Percentiles rank a stretch among this genome's conserved stretches.
Conservation (phyloP, 768 basidiomycete species). For the Leccinellum luteum region DNA sequence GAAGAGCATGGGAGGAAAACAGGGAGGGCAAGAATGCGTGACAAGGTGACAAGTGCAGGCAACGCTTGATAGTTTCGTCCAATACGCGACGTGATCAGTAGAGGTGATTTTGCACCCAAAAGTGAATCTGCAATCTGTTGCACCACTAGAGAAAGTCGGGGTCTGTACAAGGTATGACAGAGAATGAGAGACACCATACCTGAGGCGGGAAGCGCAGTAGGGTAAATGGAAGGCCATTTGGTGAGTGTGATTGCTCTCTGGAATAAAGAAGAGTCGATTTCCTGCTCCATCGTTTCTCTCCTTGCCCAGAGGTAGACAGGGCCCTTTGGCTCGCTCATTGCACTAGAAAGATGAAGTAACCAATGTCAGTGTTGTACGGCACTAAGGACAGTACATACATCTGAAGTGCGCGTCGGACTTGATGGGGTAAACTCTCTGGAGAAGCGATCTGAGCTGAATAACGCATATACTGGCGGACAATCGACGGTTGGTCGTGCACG, state of each 20-base stretch:
- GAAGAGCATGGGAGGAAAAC: slow-evolving; percentile 51
- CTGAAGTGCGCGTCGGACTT: slow-evolving; percentile 58
- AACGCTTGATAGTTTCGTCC: slow-evolving; percentile 55
- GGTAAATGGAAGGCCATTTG: slow-evolving; percentile 56
- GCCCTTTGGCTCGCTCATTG: slow-evolving; percentile 67
- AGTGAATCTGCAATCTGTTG: slow-evolving; percentile 48
- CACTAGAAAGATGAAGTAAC: slow-evolving; percentile 36
- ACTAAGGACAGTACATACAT: slow-evolving; percentile 40
- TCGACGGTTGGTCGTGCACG: slow-evolving; percentile 64
- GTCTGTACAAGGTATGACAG: background rate
- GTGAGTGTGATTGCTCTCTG: slow-evolving; percentile 24
- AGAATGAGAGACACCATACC: slow-evolving; percentile 26
- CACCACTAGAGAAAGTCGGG: slow-evolving; percentile 22
- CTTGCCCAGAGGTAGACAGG: slow-evolving; percentile 75
- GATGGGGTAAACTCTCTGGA: slow-evolving; percentile 48
- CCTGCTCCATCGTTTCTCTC: slow-evolving; percentile 69
- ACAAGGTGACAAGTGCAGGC: slow-evolving; percentile 44
- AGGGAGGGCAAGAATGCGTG: slow-evolving; percentile 52
- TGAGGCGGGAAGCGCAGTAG: slow-evolving; percentile 42
- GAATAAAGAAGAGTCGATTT: slow-evolving; percentile 43
- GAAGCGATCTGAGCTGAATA: slow-evolving; percentile 58
- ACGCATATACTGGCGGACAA: slow-evolving; percentile 76
- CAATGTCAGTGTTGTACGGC: background rate
- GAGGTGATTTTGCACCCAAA: slow-evolving; percentile 46
- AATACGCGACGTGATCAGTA: slow-evolving; percentile 63